These are phyloP conservation scores for Fusarium nodosum DNA, from an alignment of 2,329 filamentous ascomycete species.

Conservation along the genomic window DNA sequence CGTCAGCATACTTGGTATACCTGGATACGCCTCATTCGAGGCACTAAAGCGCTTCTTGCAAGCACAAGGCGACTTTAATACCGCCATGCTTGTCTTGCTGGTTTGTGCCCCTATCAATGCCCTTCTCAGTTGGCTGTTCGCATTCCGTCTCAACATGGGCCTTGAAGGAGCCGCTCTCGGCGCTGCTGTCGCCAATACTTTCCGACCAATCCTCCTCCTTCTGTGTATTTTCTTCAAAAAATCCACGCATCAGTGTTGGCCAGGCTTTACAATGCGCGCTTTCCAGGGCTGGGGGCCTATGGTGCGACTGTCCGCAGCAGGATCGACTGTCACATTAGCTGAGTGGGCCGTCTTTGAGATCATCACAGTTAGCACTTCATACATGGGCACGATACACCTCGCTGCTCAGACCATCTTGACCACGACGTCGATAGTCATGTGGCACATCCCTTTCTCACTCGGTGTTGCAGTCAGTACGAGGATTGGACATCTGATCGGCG, in stretches of 20 bases:
- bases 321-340: conserved; percentile 57
- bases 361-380: conserved; percentile 60
- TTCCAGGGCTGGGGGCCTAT: conserved; percentile 58
- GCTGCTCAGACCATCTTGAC: conserved; percentile 59
- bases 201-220: conserved; percentile 63
- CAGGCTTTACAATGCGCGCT: conserved; percentile 55
- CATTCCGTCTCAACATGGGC: conserved; percentile 58
- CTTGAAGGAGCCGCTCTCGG: conserved; percentile 66
- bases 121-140: conserved; percentile 64
- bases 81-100: conserved; percentile 61
- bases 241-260: conserved; percentile 52
- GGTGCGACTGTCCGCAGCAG: conserved; percentile 56
- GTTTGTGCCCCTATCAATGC: conserved; percentile 64
- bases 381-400: conserved; percentile 59
- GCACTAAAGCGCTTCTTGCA: conserved; percentile 68
- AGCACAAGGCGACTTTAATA: conserved; percentile 67
- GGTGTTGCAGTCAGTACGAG: conserved; percentile 53
- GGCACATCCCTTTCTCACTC: conserved; percentile 61
- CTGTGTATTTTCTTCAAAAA: conserved; percentile 61
- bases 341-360: conserved; percentile 62
- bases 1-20: conserved; percentile 63
- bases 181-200: conserved; percentile 62
- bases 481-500: conserved; percentile 31
- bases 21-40: conserved; percentile 68
- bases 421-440: conserved; percentile 58